Conservation (phyloP, 2,329 filamentous ascomycete species). For the Epicoccum sorghinum region DNA sequence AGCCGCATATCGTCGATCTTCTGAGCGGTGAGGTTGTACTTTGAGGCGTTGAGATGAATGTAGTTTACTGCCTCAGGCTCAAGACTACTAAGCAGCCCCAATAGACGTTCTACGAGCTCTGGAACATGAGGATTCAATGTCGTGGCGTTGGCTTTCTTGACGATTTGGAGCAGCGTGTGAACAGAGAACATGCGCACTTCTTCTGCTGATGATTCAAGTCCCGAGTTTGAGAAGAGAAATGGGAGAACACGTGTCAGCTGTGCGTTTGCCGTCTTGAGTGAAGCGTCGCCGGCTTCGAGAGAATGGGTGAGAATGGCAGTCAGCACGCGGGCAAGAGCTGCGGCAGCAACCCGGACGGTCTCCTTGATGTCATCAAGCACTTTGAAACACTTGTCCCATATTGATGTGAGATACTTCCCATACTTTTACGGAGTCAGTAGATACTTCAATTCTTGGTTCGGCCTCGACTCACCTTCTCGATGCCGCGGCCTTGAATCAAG, state of each 20-base stretch:
- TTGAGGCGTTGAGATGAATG: constrained; percentile 83
- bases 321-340: constrained; percentile 80
- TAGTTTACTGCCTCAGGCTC: constrained; percentile 93
- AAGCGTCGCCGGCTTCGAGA: constrained; percentile 76
- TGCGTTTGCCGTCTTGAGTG: constrained; percentile 69
- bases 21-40: constrained; percentile 83
- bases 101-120: constrained; percentile 77
- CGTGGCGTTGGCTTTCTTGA: constrained; percentile 82
- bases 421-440: constrained; percentile 59
- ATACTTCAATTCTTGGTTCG: neutral
- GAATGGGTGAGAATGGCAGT: constrained; percentile 86
- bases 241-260: constrained; percentile 89
- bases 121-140: constrained; percentile 81
- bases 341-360: constrained; percentile 80
- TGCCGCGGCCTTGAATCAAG: constrained; percentile 77
- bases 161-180: constrained; percentile 83
- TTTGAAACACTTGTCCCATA: constrained; percentile 86
- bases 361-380: constrained; percentile 97
- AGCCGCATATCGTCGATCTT: constrained; percentile 89
- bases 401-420: constrained; percentile 80
- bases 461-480: constrained; percentile 47
- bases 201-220: constrained; percentile 84
- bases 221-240: constrained; percentile 86
- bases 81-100: constrained; percentile 82
- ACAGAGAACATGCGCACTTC: constrained; percentile 84